Base-by-base conservation (phyloP, 768 basidiomycete species). In the Scleroderma citrinum region DNA sequence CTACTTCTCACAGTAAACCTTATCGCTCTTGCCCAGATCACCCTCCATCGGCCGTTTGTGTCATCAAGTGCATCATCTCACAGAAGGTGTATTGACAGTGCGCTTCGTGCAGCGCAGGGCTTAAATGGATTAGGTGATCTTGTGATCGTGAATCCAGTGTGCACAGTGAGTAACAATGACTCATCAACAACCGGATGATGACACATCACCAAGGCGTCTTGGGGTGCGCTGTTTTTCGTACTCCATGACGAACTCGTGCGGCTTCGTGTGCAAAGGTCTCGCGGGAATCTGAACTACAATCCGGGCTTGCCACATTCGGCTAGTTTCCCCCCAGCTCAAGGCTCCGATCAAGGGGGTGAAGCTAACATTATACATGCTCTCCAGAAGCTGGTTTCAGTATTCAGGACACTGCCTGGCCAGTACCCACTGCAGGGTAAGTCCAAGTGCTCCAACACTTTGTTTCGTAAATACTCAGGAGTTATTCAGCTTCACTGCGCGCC, bases 1-100 rank as follows among this genome's bases (percentile, higher is more conserved):
- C 38, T 47, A 8, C 41, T 59, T 0, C 44, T 55, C 45, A 50
- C 54, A 1, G 35, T 65, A 35, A 59, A 57, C 34, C 47, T 64
- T 31, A 7, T 47, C 17, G 59, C 64, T 3, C 53, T 66, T n/a
- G 66, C 62, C 36, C 50, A 56, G 24, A 48, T 61, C 0, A 57
- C 46, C 1, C 57, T 68, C 5, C 60, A 66, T 16, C 51, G 51
- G 14, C 50, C 60, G 0, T 56, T 68, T 16, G 39, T 49, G 13
- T 34, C 48, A 24, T 51, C 54, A 1, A 40, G 60, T 36, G 32
- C 17, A 0, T 48, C 31, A 1, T 66, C 60, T 3, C 49, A 52
- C 20, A 36, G 37, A 19, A 50, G 54, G 13, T 57, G 60, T 13
- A 31, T 57, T 5, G 56, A 59, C 2, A 56, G 44, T 0, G 60